Evolutionary conservation across 805 yeast genomes (phyloP).

Genomic region (Saccharomycopsis selenospora): DNA sequence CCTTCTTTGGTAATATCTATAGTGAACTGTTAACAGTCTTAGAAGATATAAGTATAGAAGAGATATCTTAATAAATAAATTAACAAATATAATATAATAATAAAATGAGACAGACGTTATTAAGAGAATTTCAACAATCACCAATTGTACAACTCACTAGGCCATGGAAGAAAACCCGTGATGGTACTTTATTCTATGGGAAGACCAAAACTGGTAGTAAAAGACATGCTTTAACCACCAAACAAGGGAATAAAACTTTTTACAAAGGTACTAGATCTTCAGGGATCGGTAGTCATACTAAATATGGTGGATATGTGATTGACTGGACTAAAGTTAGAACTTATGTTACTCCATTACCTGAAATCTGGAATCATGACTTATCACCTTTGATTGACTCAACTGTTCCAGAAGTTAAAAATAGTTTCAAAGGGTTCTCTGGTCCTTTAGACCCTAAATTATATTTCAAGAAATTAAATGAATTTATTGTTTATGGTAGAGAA

Average conservation of each 20-base stretch:
- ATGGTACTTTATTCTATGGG: constrained; percentile 83
- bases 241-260: constrained; percentile 88
- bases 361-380: constrained; percentile 36
- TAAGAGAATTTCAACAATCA: constrained; percentile 41
- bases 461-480: constrained; percentile 65
- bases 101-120: constrained; percentile 44
- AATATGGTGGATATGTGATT: constrained; percentile 65
- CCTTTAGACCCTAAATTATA: constrained; percentile 69
- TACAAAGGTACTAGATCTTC: constrained; percentile 96
- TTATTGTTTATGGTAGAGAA: constrained; percentile 62
- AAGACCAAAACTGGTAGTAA: constrained; percentile 69
- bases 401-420: constrained; percentile 62
- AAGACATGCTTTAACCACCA: constrained; percentile 78
- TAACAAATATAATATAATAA: background rate
- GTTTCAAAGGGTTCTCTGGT: constrained; percentile 65
- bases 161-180: constrained; percentile 84
- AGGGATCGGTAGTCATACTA: constrained; percentile 79
- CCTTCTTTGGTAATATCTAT: no score
- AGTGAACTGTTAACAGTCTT: no score
- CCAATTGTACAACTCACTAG: constrained; percentile 48
- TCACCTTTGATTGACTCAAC: constrained; percentile 75
- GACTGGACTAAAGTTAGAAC: constrained; percentile 86
- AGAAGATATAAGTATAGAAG: no score
- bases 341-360: constrained; percentile 63
- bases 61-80: no score